These are phyloP conservation scores for Sporothrix schenckii DNA, from an alignment of 2,329 filamentous ascomycete genomes.

Conservation along the genomic window DNA sequence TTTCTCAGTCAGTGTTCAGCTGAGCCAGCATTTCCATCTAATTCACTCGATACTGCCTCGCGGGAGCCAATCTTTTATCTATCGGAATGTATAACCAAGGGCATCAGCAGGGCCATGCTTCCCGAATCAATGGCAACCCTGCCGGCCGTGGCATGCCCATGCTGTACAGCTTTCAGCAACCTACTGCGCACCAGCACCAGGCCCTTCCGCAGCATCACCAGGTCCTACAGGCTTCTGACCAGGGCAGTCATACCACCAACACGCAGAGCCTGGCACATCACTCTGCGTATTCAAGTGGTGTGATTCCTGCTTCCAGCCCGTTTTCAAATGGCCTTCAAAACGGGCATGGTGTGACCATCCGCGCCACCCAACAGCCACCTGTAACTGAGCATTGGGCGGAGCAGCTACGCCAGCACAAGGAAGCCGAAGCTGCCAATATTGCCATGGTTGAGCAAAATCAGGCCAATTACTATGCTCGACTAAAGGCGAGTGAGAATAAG, in stretches of 20 bases:
- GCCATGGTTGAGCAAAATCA: slow-evolving; percentile 70
- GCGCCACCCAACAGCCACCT: slow-evolving; percentile 48
- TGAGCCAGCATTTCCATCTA: slow-evolving; percentile 40
- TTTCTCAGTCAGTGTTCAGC: slow-evolving; percentile 43
- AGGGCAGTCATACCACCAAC: slow-evolving; percentile 58
- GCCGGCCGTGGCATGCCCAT: slow-evolving; percentile 63
- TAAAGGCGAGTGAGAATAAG: slow-evolving; percentile 70
- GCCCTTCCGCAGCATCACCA: slow-evolving; percentile 67
- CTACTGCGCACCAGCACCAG: slow-evolving; percentile 64
- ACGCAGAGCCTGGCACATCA: slow-evolving; percentile 61
- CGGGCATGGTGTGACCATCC: slow-evolving; percentile 46
- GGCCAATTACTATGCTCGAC: slow-evolving; percentile 71
- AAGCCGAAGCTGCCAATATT: slow-evolving; percentile 70
- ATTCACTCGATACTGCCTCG: slow-evolving; percentile 40
- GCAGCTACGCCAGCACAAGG: slow-evolving; percentile 79
- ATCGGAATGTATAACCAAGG: slow-evolving; percentile 73
- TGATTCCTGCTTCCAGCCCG: slow-evolving; percentile 39
- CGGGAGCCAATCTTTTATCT: slow-evolving; percentile 40
- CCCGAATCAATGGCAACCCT: slow-evolving; percentile 73
- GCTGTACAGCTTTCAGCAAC: slow-evolving; percentile 70
- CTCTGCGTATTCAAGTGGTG: slow-evolving; percentile 59
- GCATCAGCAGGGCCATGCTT: slow-evolving; percentile 72
- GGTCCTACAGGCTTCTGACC: slow-evolving; percentile 58
- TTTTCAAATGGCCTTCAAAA: slow-evolving; percentile 48
- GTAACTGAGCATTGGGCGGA: slow-evolving; percentile 79